Evolutionary conservation across 1,139 yeast genomes (phyloP).

Genomic region (Wickerhamiella infanticola): DNA sequence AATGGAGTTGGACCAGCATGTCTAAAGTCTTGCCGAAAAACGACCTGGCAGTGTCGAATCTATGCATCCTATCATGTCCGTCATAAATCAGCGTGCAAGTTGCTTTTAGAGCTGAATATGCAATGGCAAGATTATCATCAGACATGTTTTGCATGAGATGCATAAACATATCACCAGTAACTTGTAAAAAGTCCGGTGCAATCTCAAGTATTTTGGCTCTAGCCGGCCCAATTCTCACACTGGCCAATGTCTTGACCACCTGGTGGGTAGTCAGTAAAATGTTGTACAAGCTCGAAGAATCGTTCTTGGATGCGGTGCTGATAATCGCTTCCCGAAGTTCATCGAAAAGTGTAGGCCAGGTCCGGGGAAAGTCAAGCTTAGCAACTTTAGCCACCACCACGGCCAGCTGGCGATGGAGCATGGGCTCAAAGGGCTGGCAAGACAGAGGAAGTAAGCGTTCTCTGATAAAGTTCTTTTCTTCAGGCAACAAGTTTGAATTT

Average conservation of each 20-base stretch:
- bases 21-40: constrained; percentile 42
- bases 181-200: constrained; percentile 44
- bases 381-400: constrained; percentile 65
- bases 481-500: constrained; percentile 38
- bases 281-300: constrained; percentile 37
- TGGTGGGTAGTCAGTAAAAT: constrained; percentile 56
- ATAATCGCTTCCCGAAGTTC: constrained; percentile 39
- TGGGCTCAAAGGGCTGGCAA: constrained; percentile 54
- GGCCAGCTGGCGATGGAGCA: constrained; percentile 45
- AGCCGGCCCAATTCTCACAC: constrained; percentile 70
- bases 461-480: constrained; percentile 55
- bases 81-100: constrained; percentile 60
- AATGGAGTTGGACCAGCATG: constrained; percentile 44
- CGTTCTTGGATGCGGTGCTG: constrained; percentile 30
- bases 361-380: constrained; percentile 69
- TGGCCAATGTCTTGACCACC: constrained; percentile 53
- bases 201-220: constrained; percentile 64
- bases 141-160: constrained; percentile 38
- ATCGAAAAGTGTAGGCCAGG: constrained; percentile 72
- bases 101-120: constrained; percentile 62
- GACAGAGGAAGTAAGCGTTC: constrained; percentile 41
- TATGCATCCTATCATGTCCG: constrained; percentile 57
- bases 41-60: constrained; percentile 40
- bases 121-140: constrained; percentile 46
- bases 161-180: constrained; percentile 44